Percentiles rank a stretch among this genome's conserved stretches.
Evolutionary conservation across 495 filamentous ascomycete species (phyloP).

Genomic region (Neurospora tetrasperma): DNA sequence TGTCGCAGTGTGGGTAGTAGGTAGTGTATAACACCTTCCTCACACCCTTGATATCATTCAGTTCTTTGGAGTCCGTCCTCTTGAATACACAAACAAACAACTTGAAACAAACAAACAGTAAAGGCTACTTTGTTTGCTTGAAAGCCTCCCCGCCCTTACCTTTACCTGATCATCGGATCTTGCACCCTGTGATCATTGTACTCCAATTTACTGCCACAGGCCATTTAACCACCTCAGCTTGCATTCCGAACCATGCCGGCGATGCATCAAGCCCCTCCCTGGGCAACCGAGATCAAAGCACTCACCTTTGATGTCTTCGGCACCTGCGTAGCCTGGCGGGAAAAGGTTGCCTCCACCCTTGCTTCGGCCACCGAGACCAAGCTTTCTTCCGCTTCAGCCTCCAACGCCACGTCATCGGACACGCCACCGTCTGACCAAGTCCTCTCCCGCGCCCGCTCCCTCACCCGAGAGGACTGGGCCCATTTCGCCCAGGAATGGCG

Average conservation of each 20-base stretch:
- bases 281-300: slow-evolving; percentile 25
- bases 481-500: slow-evolving; percentile 60
- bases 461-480: slow-evolving; percentile 50
- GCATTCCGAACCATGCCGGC: neutral
- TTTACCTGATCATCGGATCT: neutral
- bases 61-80: neutral
- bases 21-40: neutral
- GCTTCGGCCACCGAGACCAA: slow-evolving; percentile 36
- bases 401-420: slow-evolving; percentile 23
- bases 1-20: neutral
- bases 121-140: neutral
- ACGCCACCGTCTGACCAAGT: neutral
- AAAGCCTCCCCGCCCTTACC: neutral
- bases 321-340: slow-evolving; percentile 66
- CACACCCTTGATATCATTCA: neutral
- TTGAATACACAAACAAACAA: neutral
- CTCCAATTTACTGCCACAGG: neutral
- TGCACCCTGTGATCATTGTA: neutral
- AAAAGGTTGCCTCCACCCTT: slow-evolving; percentile 46
- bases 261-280: neutral
- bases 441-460: slow-evolving; percentile 30
- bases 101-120: neutral
- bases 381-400: slow-evolving; percentile 29
- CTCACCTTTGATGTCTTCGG: slow-evolving; percentile 61
- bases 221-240: neutral